A percentile compares a stretch with the other conserved stretches of the same genome.
These are phyloP conservation scores for Marasmius tenuissimus DNA, from an alignment of 1,284 basidiomycete genomes.

Conservation along the genomic window DNA sequence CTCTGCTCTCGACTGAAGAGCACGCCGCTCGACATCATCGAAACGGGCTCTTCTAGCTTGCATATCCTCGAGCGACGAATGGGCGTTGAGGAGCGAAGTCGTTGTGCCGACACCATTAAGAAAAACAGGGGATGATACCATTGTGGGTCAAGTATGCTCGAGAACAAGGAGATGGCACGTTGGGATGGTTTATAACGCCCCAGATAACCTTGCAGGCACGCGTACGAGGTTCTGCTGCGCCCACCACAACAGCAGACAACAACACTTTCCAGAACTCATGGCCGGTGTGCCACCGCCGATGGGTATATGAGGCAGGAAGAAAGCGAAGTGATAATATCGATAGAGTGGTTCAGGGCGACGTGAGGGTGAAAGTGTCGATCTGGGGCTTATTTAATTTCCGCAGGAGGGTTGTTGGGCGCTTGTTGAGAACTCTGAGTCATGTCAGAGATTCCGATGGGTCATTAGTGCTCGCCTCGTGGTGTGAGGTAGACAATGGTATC, in stretches of 20 bases:
- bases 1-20: constrained; percentile 5
- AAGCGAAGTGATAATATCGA: no score
- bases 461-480: neutral
- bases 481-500: neutral
- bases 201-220: neutral
- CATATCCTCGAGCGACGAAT: constrained; percentile 30
- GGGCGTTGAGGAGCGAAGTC: constrained; percentile 32
- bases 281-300: no score
- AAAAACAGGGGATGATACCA: neutral
- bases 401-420: no score
- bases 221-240: no score
- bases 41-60: neutral
- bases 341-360: no score
- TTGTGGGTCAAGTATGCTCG: neutral
- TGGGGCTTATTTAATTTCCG: no score
- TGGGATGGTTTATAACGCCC: neutral
- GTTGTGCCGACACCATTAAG: constrained; percentile 23
- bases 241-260: no score
- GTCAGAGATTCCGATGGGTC: no score
- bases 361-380: no score
- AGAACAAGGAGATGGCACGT: neutral
- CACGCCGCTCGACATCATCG: constrained; percentile 4
- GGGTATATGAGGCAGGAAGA: no score
- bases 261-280: no score
- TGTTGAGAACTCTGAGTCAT: no score